Base-by-base conservation (phyloP, 176 grass and related monocot genomes). In the Cymbopogon citratus region DNA sequence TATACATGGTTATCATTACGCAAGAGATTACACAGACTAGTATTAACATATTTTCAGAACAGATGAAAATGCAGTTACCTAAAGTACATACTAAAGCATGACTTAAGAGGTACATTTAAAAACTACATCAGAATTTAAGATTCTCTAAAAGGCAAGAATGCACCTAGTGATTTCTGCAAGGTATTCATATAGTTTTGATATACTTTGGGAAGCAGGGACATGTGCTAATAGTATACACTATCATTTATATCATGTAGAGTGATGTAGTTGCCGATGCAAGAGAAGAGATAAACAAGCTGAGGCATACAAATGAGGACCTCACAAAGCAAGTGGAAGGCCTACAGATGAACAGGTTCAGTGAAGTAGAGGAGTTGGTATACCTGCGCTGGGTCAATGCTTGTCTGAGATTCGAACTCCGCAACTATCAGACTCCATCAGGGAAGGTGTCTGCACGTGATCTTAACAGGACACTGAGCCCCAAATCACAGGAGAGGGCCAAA, bases 281-380 rank as follows among this genome's bases (percentile, higher is more conserved):
- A 68, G 88, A 98, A 54, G 95, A 93, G 73, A 98, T 95, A 68
- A 91, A 66, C 76, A 91, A 90, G 46, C 63, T 95, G 26, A 77
- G 90, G 69, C 92, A 93, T 34, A 68, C 89, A 28, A 95, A 95
- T 36, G 88, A 94, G 72, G 96, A 99, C 72, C 90, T 99, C 16
- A 81, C 85, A 39, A 99, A 95, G 87, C 96, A 99, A 88, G 96
- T 99, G 31, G 96, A 99, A 93, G 92, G 92, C 39, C 87, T 95
- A 49, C 96, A 99, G 31, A 93, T 95, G 89, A 99, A 88, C 63
- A 86, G 96, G 63, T 99, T 99, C 85, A 93, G 92, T 25, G 96
- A 99, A 66, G 96, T 99, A 5, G 96, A 99, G 62, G 96, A 99
- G 67, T 48, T 99, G 21, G 92, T 99, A 13, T 99, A 99, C 87